Base-by-base conservation (phyloP, 768 basidiomycete species). In the Trametes elegans region DNA sequence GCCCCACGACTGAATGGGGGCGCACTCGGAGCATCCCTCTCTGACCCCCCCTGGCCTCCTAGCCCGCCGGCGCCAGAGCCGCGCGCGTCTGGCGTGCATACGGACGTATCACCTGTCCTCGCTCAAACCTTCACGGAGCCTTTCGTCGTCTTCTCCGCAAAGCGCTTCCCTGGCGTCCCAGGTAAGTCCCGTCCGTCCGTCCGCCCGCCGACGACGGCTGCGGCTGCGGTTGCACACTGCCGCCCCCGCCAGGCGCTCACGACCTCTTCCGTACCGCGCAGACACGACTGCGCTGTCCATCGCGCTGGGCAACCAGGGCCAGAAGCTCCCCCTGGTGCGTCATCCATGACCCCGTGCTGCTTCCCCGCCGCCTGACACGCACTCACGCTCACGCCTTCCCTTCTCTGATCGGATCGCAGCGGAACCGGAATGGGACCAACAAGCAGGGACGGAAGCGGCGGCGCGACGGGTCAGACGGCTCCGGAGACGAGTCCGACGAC, bases 161-260 rank as follows among this genome's bases (percentile, higher is more conserved):
- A 98, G 75, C 84, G 89, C 44, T 98, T 96, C 75, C 93, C 92
- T 44, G 94, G 94, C 45, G 94, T 98, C 38, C 89, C 92, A 73
- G 90, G 91, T 91, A 61, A 45, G 73, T 67, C 70, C 66, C 26
- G 41, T 27, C 11, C 29, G 19, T 50, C 23, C 49, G 32, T 32
- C 40, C n/a, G n/a, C 8, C 39, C 48, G 34, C 13, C 49, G 49
- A 26, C 38, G 23, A 68, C 64, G 59, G 62, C 53, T 58, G 16
- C 57, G 55, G n/a, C n/a, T n/a, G n/a, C n/a, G n/a, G n/a, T n/a
- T n/a, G n/a, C n/a, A n/a, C n/a, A n/a, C n/a, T n/a, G n/a, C n/a
- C n/a, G n/a, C n/a, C n/a, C n/a, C n/a, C n/a, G n/a, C n/a, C n/a
- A n/a, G n/a, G n/a, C n/a, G 53, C 31, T 48, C 3, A 53, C 39